Conservation (phyloP, 169 alveolate species). For the Theileria sp. region DNA sequence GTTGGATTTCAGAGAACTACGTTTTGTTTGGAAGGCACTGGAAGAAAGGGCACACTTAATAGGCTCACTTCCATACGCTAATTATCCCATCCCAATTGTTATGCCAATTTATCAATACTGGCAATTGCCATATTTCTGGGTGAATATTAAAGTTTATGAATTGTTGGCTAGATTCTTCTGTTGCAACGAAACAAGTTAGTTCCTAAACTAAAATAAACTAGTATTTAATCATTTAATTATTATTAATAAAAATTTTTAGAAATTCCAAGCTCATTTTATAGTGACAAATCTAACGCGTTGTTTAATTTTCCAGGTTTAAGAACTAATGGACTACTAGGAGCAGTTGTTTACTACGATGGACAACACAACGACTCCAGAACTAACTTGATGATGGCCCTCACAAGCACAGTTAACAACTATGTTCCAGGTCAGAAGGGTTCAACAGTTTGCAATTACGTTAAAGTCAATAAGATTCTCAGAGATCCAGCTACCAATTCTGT, state of each 20-base stretch:
- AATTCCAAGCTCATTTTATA: slow-evolving; percentile 77
- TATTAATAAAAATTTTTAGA: slow-evolving; percentile 30
- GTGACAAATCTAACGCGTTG: slow-evolving; percentile 64
- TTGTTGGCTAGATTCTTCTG: slow-evolving; percentile 81
- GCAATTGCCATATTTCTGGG: slow-evolving; percentile 85
- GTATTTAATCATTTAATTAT: background rate
- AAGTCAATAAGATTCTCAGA: slow-evolving; percentile 75
- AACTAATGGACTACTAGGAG: slow-evolving; percentile 72
- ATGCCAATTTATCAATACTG: slow-evolving; percentile 85
- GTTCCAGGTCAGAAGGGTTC: slow-evolving; percentile 85
- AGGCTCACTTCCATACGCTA: slow-evolving; percentile 84
- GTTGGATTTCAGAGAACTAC: slow-evolving; percentile 78
- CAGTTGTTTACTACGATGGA: slow-evolving; percentile 87
- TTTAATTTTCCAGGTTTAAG: slow-evolving; percentile 73
- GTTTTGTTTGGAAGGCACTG: slow-evolving; percentile 88
- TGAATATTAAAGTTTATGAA: slow-evolving; percentile 85
- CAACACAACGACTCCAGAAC: slow-evolving; percentile 90
- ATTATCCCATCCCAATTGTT: slow-evolving; percentile 81
- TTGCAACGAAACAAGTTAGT: slow-evolving; percentile 71
- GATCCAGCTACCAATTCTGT: slow-evolving; percentile 76
- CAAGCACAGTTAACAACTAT: slow-evolving; percentile 83
- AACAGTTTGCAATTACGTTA: slow-evolving; percentile 85
- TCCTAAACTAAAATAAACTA: background rate
- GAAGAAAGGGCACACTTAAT: slow-evolving; percentile 89
- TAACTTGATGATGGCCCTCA: slow-evolving; percentile 79